Conservation (phyloP, 306 rosid species). For the Cucumis hystrix region DNA sequence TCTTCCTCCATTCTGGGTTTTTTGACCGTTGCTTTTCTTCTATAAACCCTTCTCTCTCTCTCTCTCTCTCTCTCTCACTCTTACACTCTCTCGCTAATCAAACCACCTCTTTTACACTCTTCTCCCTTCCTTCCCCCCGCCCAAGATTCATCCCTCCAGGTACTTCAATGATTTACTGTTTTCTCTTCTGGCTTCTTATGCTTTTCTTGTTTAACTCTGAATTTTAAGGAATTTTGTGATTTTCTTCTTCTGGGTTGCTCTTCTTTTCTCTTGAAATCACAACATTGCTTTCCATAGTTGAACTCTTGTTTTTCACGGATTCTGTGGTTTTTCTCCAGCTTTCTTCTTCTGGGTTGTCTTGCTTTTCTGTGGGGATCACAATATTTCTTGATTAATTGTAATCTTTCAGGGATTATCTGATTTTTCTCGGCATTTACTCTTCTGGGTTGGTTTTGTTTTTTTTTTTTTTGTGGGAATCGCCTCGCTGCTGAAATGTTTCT, state of each 20-base stretch:
- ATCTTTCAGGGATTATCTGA: background rate
- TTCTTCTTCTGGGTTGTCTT: background rate
- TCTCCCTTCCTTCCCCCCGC: background rate
- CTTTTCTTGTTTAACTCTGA: background rate
- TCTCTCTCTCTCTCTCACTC: background rate
- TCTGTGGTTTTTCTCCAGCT: background rate
- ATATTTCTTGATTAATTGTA: background rate
- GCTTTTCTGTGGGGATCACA: background rate
- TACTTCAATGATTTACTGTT: background rate
- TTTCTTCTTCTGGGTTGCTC: background rate
- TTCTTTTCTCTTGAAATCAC: background rate
- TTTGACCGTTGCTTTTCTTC: constrained; percentile 15
- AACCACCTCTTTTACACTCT: background rate
- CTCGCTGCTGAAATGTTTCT: background rate
- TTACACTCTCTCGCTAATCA: background rate
- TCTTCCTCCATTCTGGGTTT: constrained; percentile 2
- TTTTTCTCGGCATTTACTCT: background rate
- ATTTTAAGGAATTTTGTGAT: background rate
- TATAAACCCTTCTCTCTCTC: constrained; percentile 14
- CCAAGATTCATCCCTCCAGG: background rate
- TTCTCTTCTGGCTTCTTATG: background rate
- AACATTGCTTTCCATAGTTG: background rate
- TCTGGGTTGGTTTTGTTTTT: background rate
- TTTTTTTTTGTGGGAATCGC: background rate
- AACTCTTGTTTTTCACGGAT: background rate